These are phyloP conservation scores for Ophiorrhiza pumila DNA, from an alignment of 257 asterid species.

Conservation along the genomic window DNA sequence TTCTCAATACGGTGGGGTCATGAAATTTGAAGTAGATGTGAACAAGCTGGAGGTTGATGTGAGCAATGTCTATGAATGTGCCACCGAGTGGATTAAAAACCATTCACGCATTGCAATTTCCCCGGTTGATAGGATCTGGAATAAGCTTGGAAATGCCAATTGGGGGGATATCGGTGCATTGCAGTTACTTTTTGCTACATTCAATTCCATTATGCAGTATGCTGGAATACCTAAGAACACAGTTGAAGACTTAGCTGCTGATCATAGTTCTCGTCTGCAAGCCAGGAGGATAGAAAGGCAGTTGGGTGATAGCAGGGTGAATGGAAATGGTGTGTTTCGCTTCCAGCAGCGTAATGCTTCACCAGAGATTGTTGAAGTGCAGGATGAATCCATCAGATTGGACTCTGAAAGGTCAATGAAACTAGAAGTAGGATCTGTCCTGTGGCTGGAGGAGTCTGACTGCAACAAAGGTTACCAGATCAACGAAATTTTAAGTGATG, in stretches of 20 bases:
- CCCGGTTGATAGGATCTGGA: constrained; percentile 85
- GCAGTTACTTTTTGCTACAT: constrained; percentile 86
- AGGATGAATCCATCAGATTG: constrained; percentile 56
- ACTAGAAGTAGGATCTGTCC: constrained; percentile 67
- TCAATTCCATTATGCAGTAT: constrained; percentile 76
- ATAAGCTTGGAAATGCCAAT: constrained; percentile 97
- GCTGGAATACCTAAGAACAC: constrained; percentile 72
- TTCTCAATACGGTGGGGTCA: constrained; percentile 81
- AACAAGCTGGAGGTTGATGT: constrained; percentile 66
- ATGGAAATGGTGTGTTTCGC: constrained; percentile 62
- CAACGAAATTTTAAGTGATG: constrained; percentile 57
- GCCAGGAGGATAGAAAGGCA: constrained; percentile 85
- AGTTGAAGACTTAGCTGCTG: constrained; percentile 94
- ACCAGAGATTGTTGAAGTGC: constrained; percentile 94
- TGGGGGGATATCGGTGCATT: constrained; percentile 97
- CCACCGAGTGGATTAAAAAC: constrained; percentile 74
- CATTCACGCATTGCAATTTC: constrained; percentile 69
- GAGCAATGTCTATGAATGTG: constrained; percentile 72
- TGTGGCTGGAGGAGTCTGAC: constrained; percentile 77
- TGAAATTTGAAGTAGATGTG: constrained; percentile 89
- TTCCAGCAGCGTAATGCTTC: constrained; percentile 72
- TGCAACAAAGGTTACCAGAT: constrained; percentile 60
- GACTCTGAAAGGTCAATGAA: constrained; percentile 52
- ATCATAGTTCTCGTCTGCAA: constrained; percentile 87
- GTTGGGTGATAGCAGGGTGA: constrained; percentile 49